Evolutionary conservation across 352 stramenopile species (phyloP), one percentile per base, ranked within the genome.

Genomic region (Chrysophaeum taylorii): DNA sequence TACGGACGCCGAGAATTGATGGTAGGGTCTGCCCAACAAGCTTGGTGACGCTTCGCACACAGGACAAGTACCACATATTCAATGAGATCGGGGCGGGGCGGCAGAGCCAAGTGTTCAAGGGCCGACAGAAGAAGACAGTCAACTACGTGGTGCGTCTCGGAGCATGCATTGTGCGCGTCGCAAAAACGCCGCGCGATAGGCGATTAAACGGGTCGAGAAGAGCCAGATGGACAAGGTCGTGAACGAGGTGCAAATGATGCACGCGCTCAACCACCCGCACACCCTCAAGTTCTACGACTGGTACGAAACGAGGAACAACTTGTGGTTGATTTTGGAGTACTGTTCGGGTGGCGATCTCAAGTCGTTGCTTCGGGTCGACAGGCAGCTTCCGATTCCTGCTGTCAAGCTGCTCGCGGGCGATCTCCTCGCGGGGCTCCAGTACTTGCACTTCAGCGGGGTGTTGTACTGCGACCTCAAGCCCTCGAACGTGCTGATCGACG

Each of bases 31-130:
- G n/a, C n/a, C n/a, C n/a, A n/a, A n/a, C n/a, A n/a, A n/a, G n/a
- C n/a, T n/a, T n/a, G n/a, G n/a, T n/a, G n/a, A n/a, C n/a, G n/a
- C n/a, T n/a, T n/a, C n/a, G n/a, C n/a, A n/a, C n/a, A n/a, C n/a
- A n/a, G 89, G 89, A 96, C 73, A 93, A 94, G 76, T 96, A 95
- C 83, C 92, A 90, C 78, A 94, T 96, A 68, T 94, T 94, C 73
- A 86, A 95, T 75, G 89, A 95, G 78, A 90, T 96, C 73, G 89
- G 89, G 12, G 84, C 84, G 62, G 90, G 90, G n/a, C 29, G 66
- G 41, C 84, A 84, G 64, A 94, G 87, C 60, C 89, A 92, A 70
- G 88, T 94, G 74, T 94, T 94, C 84, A 94, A 94, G 77, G 88
- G 88, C 39, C 73, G 37, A 4, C 86, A 87, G 70, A 95, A 96